Evolutionary conservation across 2,329 filamentous ascomycete genomes (phyloP), one percentile per base, ranked within the genome.

Genomic region (Phialophora macrospora): DNA sequence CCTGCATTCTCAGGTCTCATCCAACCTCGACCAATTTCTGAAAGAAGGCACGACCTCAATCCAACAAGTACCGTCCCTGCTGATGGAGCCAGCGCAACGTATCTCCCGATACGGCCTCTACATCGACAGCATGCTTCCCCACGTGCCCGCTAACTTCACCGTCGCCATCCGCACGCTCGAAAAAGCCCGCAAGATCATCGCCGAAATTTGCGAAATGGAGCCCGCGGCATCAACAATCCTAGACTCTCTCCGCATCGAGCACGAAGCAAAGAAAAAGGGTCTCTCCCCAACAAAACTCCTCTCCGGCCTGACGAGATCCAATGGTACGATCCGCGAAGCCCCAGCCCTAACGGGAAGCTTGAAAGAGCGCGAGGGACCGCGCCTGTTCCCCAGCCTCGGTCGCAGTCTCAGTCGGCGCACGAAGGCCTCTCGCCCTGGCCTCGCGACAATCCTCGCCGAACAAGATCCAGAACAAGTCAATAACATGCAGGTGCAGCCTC

Each of bases 31-130:
- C 71, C 83, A 85, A 1, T 92, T 96, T 72, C 84, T 95, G 67
- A 90, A 82, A 69, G 84, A 92, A 72, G 88, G 88, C 63, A 70
- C 67, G 3, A 88, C 90, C 68, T 94, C 93, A 1, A 93, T 90
- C 73, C 95, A 99, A 79, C 87, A 88, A 64, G 85, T 98, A 61
- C 93, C 92, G 56, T 98, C 95, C 3, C 86, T 95, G 68, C 85
- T 99, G 62, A 99, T 99, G 76, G 95, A 99, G 78, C 95, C 95
- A 2, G 93, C 99, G 0, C 95, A 99, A 77, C 86, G 95, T 60
- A 84, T 99, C 60, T 95, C 95, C 28, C 89, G 95, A 28, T 99
- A 99, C 79, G 97, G 92, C 74, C 83, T 99, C 41, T 90, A 98
- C 74, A 98, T 99, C 72, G 95, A 99, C 79, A 93, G 96, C 74